A percentile compares a stretch with the other conserved stretches of the same genome.
These are phyloP conservation scores for Ambrosiella cleistominuta DNA, from an alignment of 2,329 filamentous ascomycete genomes.

Conservation along the genomic window DNA sequence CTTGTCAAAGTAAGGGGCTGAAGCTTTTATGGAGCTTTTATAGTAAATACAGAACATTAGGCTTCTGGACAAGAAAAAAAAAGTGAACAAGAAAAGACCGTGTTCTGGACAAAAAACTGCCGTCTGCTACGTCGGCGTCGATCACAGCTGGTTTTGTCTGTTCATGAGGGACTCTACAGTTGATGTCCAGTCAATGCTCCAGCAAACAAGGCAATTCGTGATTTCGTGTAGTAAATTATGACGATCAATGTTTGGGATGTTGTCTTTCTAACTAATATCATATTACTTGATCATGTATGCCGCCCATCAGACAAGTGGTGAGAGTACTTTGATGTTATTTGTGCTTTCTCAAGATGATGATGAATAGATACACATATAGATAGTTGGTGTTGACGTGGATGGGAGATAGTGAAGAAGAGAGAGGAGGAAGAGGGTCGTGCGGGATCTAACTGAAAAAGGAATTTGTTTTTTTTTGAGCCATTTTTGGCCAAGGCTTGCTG, in stretches of 20 bases:
- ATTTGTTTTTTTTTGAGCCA: neutral
- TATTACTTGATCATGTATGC: too few species aligned
- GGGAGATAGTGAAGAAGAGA: neutral
- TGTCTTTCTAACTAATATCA: too few species aligned
- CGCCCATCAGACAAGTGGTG: too few species aligned
- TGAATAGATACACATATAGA: neutral
- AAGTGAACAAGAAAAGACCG: neutral
- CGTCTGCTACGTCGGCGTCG: neutral
- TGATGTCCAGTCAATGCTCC: neutral
- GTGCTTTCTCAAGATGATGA: too few species aligned
- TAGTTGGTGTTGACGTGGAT: neutral
- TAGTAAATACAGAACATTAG: too few species aligned
- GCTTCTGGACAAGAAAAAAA: neutral
- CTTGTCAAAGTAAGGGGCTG: neutral
- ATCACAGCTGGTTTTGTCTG: neutral
- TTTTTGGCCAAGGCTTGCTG: neutral
- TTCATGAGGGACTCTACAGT: neutral
- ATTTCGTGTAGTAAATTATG: too few species aligned
- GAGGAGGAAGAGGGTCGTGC: neutral
- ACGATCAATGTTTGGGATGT: too few species aligned
- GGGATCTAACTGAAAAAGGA: neutral
- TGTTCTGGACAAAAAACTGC: neutral
- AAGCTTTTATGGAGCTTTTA: too few species aligned
- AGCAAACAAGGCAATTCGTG: neutral
- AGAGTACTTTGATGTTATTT: too few species aligned